Conservation (phyloP, 768 basidiomycete species). For the Tulasnella sp. region DNA sequence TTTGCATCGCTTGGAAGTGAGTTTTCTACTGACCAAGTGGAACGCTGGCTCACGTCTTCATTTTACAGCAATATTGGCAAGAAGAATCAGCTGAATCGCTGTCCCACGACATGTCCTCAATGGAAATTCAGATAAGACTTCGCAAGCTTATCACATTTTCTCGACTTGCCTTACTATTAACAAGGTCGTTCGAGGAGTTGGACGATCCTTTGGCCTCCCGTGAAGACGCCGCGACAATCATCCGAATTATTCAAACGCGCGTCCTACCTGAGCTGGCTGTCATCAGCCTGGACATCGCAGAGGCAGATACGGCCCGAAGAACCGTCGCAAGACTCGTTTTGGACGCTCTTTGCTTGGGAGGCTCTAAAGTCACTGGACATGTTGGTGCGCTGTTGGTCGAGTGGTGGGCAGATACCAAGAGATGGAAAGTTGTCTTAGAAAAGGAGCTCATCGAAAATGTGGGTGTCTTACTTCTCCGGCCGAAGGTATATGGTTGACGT, state of each 20-base stretch:
- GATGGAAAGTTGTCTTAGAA: conserved; percentile 10
- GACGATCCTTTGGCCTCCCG: conserved; percentile 17
- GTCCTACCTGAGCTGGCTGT: conserved; percentile 44
- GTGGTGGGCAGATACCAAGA: conserved; percentile 17
- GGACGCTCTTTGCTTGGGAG: conserved; percentile 28
- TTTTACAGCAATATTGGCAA: conserved; percentile 45
- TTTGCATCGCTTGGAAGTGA: conserved; percentile 32
- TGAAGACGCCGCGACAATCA: conserved; percentile 29
- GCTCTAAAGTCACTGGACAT: not conserved
- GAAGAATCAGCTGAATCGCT: conserved; percentile 9
- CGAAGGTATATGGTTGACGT: not conserved
- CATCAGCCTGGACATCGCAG: conserved; percentile 29
- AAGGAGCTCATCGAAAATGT: conserved; percentile 12
- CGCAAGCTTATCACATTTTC: conserved; percentile 42
- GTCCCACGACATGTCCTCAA: conserved; percentile 33
- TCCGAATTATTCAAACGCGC: conserved; percentile 38
- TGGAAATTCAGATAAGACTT: conserved; percentile 35
- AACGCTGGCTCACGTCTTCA: not conserved
- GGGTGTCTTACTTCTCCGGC: not conserved
- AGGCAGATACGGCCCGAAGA: conserved; percentile 29
- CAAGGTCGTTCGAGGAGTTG: conserved; percentile 23
- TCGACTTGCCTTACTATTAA: conserved; percentile 30
- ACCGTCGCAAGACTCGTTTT: conserved; percentile 40
- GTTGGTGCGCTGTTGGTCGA: conserved; percentile 7
- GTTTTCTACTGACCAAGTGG: not conserved